A percentile compares a stretch with the other conserved stretches of the same genome.
These are phyloP conservation scores for Panicum hallii DNA, from an alignment of 202 grass and related monocot species.

Conservation along the genomic window DNA sequence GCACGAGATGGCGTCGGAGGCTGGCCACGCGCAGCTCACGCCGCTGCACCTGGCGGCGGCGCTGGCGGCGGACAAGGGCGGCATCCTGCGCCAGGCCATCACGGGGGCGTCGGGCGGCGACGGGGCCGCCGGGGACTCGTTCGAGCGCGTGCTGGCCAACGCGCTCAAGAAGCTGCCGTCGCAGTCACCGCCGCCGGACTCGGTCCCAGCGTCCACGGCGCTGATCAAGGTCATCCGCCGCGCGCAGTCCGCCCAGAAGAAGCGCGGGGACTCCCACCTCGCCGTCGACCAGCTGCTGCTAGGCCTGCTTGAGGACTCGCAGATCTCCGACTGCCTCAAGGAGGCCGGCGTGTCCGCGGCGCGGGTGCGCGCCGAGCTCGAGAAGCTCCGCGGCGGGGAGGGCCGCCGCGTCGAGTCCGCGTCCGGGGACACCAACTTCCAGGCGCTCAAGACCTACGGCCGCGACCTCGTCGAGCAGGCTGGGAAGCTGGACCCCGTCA, in stretches of 20 bases:
- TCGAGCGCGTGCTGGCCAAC: constrained; percentile 63
- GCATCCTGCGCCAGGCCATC: constrained; percentile 71
- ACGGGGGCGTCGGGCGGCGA: constrained; percentile 51
- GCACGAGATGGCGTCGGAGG: constrained; percentile 76
- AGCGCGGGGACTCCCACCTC: constrained; percentile 80
- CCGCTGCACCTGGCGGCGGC: constrained; percentile 80
- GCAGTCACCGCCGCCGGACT: constrained; percentile 78
- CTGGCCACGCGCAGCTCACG: constrained; percentile 91
- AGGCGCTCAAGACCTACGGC: constrained; percentile 93
- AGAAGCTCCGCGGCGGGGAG: constrained; percentile 79
- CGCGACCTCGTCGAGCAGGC: constrained; percentile 78
- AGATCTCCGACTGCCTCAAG: constrained; percentile 81
- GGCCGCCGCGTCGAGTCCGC: constrained; percentile 72
- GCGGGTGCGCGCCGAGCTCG: constrained; percentile 70
- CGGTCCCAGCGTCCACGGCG: constrained; percentile 76
- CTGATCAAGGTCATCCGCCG: constrained; percentile 89
- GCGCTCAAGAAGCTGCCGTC: constrained; percentile 85
- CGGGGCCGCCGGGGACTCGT: constrained; percentile 59
- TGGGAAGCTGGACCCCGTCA: constrained; percentile 84
- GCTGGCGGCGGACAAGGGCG: constrained; percentile 58
- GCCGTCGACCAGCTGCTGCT: constrained; percentile 90
- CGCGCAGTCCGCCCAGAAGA: constrained; percentile 87
- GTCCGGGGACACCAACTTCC: constrained; percentile 81
- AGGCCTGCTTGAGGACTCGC: constrained; percentile 85
- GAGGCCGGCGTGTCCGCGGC: constrained; percentile 75